Percentiles rank a stretch among this genome's conserved stretches.
Evolutionary conservation across 2,329 filamentous ascomycete genomes (phyloP).

Genomic region (Paraconiothyrium sp.): DNA sequence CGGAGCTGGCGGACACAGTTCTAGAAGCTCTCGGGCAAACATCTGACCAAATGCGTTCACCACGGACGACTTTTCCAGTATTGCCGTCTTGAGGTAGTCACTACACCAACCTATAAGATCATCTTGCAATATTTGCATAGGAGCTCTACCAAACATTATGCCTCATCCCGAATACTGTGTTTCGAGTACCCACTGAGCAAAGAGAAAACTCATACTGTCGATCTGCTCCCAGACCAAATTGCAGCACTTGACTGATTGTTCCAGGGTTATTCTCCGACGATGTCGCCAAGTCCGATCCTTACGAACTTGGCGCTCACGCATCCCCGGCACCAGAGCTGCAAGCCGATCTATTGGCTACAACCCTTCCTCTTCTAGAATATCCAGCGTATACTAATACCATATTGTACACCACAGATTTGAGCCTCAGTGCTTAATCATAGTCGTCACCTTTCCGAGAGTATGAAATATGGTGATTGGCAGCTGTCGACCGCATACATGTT

Average conservation of each 20-base stretch:
- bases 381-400: neutral
- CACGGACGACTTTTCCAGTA: too few species aligned
- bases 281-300: neutral
- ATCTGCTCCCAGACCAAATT: neutral
- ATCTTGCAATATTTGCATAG: neutral
- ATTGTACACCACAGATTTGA: neutral
- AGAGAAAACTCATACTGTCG: neutral
- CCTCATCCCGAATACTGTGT: neutral
- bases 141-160: neutral
- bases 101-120: too few species aligned
- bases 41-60: neutral
- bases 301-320: neutral
- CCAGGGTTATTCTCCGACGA: neutral
- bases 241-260: neutral
- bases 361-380: neutral
- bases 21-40: neutral
- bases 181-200: neutral
- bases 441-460: neutral
- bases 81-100: too few species aligned
- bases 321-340: neutral
- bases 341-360: neutral
- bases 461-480: neutral
- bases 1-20: constrained; percentile 18
- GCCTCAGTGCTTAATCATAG: neutral
- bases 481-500: neutral